phyloP scores from a whole-genome alignment of 2,329 filamentous ascomycete species.

The Neonectria sp. region DNA sequence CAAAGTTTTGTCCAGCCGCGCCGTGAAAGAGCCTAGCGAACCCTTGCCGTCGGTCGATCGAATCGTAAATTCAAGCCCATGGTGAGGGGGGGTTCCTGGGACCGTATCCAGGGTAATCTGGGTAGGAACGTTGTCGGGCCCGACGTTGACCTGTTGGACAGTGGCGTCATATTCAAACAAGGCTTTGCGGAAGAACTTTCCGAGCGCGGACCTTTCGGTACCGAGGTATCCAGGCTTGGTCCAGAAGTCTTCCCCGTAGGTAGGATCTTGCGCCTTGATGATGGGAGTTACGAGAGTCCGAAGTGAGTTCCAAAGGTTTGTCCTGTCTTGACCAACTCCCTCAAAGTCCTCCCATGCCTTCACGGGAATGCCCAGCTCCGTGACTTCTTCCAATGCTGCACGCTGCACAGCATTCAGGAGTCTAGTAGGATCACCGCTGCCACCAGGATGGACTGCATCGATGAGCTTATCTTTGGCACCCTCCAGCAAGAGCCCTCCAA shows the following conservation, averaged over 20 bases:
- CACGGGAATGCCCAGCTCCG: not conserved
- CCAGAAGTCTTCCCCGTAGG: constrained; percentile 40
- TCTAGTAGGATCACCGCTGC: not conserved
- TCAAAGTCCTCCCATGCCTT: constrained; percentile 8
- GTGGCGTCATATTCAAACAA: not conserved
- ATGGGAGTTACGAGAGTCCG: not conserved
- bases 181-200: constrained; percentile 21
- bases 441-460: not conserved
- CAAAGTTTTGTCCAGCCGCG: not conserved
- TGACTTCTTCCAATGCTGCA: not conserved
- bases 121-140: not conserved
- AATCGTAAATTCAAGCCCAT: constrained; percentile 6
- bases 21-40: constrained; percentile 10
- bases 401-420: not conserved
- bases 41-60: too few relatives aligned
- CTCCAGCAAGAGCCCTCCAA: constrained; percentile 1
- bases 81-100: not conserved
- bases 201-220: constrained; percentile 29
- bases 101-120: constrained; percentile 12
- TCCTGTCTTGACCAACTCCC: constrained; percentile 6
- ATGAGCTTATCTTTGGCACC: not conserved
- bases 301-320: constrained; percentile 3
- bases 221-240: constrained; percentile 34
- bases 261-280: constrained; percentile 24
- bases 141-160: constrained; percentile 6